Evolutionary conservation across 140 eudicot genomes (phyloP), one percentile per base, ranked within the genome.

Genomic region (Ambrosia hybrid): DNA sequence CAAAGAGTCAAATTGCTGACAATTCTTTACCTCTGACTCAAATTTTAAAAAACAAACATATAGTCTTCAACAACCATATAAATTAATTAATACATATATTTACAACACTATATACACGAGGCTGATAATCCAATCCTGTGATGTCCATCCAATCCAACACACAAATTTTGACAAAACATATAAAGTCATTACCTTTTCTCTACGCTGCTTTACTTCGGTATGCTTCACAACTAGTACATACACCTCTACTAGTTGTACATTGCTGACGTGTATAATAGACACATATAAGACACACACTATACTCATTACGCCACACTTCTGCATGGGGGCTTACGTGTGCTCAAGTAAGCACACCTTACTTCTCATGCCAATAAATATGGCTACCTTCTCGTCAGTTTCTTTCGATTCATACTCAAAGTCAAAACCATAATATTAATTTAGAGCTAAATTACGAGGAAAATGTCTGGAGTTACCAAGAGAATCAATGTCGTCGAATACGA

Each of bases 201-300:
- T 30, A 30, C 34, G 34, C 34, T 30, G 34, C 34, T 30, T 30
- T 30, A 30, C 34, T 30, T 30, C 0, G 34, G 2, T 8, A 56
- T 30, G 79, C 79, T 66, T 56, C 56, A 43, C 39, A 5, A 9
- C 59, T 55, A 55, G 79, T 75, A 65, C 71, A 41, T 4, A 55
- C 17, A 43, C 16, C 71, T 51, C 12, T 12, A 63, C 52, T 34
- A 41, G 1, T 60, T 34, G 67, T 60, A 60, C 67, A 60, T 60
- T 60, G 67, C 67, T 60, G 17, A 60, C 15, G 34, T 48, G 57
- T 58, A 30, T 57, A 3, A 3, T 43, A 43, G 5, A 21, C 14
- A 57, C 56, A 76, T 68, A 33, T 11, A 76, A 6, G 76, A 5
- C 77, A 78, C 82, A 78, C 73, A 16, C 49, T 71, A 41, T 41